Conservation (phyloP, 225 moss, liverwort and hornwort genomes). For the Antitrichia curtipendula region DNA sequence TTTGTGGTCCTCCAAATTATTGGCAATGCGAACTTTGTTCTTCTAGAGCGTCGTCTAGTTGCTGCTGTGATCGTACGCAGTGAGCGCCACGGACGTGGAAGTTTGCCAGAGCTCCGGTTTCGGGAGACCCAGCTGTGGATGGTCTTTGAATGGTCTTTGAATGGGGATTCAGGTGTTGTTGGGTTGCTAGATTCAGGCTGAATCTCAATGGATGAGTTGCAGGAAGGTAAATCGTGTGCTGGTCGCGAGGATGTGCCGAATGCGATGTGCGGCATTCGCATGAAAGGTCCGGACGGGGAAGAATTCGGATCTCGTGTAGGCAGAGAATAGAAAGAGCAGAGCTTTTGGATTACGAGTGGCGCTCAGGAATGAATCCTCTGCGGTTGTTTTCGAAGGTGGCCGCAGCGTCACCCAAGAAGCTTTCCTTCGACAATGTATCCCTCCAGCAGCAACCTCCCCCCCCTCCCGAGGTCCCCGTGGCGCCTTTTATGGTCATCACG, state of each 20-base stretch:
- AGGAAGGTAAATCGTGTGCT: neutral
- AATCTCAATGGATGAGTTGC: neutral
- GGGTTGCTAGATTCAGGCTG: neutral
- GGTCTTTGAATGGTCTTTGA: neutral
- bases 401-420: conserved; percentile 27
- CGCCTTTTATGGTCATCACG: neutral
- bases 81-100: neutral
- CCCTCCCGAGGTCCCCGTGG: neutral
- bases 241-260: neutral
- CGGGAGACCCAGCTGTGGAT: neutral
- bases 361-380: conserved; percentile 21
- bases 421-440: conserved; percentile 15
- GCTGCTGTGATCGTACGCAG: neutral
- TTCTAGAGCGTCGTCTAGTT: neutral
- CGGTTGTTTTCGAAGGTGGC: conserved; percentile 29
- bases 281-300: neutral
- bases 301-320: neutral
- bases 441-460: neutral
- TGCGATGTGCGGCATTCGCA: neutral
- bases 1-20: neutral
- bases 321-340: neutral
- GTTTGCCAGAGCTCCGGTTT: neutral
- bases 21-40: neutral
- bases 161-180: neutral
- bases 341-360: neutral